Percentiles rank a stretch among this genome's conserved stretches.
Evolutionary conservation across 148 eudicot species (phyloP).

Genomic region (Rhododendron williamsianum): DNA sequence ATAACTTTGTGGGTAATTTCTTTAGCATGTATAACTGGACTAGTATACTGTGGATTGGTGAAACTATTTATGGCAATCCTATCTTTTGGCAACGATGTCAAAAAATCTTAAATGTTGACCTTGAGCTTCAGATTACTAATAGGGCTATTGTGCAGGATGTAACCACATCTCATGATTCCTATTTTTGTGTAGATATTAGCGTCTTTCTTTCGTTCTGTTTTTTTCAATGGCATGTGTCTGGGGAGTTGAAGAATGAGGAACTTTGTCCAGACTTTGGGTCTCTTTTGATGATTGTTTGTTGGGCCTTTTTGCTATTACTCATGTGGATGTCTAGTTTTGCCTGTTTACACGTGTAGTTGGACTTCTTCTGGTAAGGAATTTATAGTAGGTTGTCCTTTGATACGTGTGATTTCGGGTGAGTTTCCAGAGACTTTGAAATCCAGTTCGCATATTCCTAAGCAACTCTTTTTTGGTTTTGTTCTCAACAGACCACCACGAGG

Average conservation of each 20-base stretch:
- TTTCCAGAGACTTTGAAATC: not conserved
- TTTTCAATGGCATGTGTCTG: not conserved
- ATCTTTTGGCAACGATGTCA: not conserved
- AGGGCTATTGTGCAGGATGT: not conserved
- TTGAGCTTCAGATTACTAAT: not conserved
- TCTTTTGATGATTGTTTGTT: constrained; percentile 2
- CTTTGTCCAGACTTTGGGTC: not conserved
- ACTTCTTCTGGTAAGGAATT: not conserved
- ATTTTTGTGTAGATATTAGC: not conserved
- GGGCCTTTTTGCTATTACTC: not conserved
- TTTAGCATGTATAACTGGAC: not conserved
- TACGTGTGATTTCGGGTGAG: not conserved
- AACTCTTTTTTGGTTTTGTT: not conserved
- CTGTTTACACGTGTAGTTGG: not conserved
- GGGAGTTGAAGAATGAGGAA: not conserved
- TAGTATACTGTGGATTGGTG: not conserved
- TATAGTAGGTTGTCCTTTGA: not conserved
- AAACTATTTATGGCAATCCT: not conserved
- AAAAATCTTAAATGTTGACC: not conserved
- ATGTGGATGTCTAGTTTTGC: not conserved
- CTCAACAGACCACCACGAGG: constrained; percentile 53
- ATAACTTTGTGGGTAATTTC: not conserved
- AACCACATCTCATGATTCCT: not conserved
- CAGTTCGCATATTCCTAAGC: not conserved
- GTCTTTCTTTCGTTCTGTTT: not conserved